Percentiles rank a stretch among this genome's conserved stretches.
phyloP scores from a whole-genome alignment of 2,329 filamentous ascomycete genomes.

The Plectosphaerella cucumerina region DNA sequence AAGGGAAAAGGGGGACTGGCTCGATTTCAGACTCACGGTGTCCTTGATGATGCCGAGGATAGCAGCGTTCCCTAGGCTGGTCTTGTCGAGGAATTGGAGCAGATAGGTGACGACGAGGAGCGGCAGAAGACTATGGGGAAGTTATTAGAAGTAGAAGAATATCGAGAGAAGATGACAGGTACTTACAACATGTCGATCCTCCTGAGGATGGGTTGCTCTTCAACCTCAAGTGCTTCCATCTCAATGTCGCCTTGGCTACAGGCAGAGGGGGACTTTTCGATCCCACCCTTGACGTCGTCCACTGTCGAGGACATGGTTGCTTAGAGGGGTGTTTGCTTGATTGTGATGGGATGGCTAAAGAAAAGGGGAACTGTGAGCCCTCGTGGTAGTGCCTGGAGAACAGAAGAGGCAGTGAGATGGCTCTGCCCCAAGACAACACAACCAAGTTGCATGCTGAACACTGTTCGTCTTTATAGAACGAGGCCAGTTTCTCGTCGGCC shows the following conservation, averaged over 20 bases:
- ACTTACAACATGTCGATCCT: constrained; percentile 11
- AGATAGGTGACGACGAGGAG: constrained; percentile 7
- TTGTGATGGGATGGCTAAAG: too few relatives aligned
- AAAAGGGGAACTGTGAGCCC: too few relatives aligned
- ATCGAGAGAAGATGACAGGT: background rate
- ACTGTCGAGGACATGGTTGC: background rate
- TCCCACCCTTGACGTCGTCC: background rate
- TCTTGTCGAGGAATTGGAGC: constrained; percentile 8
- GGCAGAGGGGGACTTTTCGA: background rate
- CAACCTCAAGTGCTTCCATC: background rate
- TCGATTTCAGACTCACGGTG: background rate
- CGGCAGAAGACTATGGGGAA: constrained; percentile 7
- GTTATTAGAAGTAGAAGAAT: background rate
- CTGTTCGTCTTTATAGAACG: too few relatives aligned
- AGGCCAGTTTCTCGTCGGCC: too few relatives aligned
- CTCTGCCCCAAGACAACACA: too few relatives aligned
- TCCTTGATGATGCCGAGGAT: constrained; percentile 6
- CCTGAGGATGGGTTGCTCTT: constrained; percentile 13
- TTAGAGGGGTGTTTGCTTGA: too few relatives aligned
- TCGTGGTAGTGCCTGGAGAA: too few relatives aligned
- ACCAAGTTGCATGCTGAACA: too few relatives aligned
- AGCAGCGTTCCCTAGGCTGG: constrained; percentile 2
- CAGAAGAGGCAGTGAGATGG: too few relatives aligned
- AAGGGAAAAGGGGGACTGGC: background rate
- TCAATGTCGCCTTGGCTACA: background rate